Evolutionary conservation across 1,284 basidiomycete genomes (phyloP), one percentile per base, ranked within the genome.

Genomic region (Apiotrichum gracile): DNA sequence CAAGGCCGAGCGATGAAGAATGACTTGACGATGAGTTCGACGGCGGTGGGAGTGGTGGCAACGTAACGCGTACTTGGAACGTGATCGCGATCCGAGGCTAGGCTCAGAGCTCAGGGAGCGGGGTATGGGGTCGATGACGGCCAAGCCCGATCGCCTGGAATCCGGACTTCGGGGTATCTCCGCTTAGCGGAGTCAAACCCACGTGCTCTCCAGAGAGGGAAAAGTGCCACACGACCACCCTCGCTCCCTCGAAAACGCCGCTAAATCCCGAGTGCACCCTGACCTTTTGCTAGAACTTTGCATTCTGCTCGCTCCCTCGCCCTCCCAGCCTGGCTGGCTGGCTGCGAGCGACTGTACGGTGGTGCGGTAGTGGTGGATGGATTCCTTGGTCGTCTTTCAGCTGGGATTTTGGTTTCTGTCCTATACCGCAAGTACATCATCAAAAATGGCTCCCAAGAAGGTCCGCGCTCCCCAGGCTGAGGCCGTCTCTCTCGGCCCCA

Each of bases 401-500:
- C 24, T 44, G 22, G 16, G 17, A 27, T 22, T 22, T 33, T 44
- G n/a, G 27, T 26, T 12, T 26, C 29, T 43, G 42, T 9, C n/a
- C n/a, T 22, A 44, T 33, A 25, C 42, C 42, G 26, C 47, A 47
- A 47, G 34, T 37, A n/a, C 19, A 19, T 5, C 37, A 51, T 21
- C 19, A 31, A 39, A 43, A 47, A 62, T 61, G 72, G 65, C 73
- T 55, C 74, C 74, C 66, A 77, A 77, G 69, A 72, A 73, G 63
- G 59, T 54, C 48, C 59, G 70, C 55, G 84, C 80, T 66, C 82
- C 82, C 64, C 85, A 85, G 76, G 86, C 89, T 78, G 81, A 80
- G 72, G 82, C 86, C 66, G 87, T 91, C 69, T 85, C 86, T 53
- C 88, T 96, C 76, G 92, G 91, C 65, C 92, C 92, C 67, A 87